Base-by-base conservation (phyloP, 345 rosid species). In the Eucalyptus guilfoylei region DNA sequence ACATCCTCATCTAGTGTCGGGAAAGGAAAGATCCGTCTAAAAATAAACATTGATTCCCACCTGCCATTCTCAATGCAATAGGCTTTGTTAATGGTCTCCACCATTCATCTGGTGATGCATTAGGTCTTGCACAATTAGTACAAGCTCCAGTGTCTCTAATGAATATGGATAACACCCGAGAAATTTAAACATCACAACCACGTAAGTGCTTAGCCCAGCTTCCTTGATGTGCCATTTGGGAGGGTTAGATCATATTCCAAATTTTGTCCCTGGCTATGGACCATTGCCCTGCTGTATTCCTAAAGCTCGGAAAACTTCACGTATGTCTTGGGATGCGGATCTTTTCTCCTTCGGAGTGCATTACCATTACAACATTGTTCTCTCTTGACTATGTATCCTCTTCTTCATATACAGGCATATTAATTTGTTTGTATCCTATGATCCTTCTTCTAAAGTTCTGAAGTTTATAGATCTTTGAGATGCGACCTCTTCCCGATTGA, bases 281-380 rank as follows among this genome's bases (percentile, higher is more conserved):
- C 62, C 87, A 11, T 85, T 26, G 47, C 86, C 45, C 5, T 85
- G 32, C 32, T n/a, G 12, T 45, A 11, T 49, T 26, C 23, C 30
- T 0, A 45, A 60, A 11, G 32, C 69, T 28, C 1, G 69, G 69
- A 28, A 2, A 60, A 12, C 32, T 60, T 55, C 26, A 55, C 0
- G 30, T 23, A 23, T 55, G 13, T 23, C 60, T 55, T 55, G 11
- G 62, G 11, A 55, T 55, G 11, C 0, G 28, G 28, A 55, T 55
- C 11, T 55, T 55, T 4, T 55, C 6, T 55, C 30, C 62, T 55
- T 23, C 5, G 12, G 5, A 21, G 13, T 55, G 62, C 28, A 23
- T 55, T 21, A 23, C 11, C 12, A 23, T 55, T 23, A 4, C 1
- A 23, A 9, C 62, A 24, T 0, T 23, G 0, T 9, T 10, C 3